These are phyloP conservation scores for Zopfia rhizophila DNA, from an alignment of 2,329 filamentous ascomycete species.

Conservation along the genomic window DNA sequence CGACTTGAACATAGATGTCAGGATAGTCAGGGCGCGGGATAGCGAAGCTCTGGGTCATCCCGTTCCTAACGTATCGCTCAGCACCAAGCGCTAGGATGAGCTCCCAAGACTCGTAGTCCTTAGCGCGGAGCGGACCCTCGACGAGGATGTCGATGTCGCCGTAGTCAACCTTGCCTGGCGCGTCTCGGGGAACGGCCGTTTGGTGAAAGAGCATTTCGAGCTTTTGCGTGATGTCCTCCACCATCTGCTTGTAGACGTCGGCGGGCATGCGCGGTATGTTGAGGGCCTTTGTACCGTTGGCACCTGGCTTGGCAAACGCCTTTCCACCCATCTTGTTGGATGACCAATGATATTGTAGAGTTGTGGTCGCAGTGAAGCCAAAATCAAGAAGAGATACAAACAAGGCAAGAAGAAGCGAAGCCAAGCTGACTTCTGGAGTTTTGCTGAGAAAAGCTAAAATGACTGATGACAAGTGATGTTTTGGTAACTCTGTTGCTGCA, in stretches of 20 bases:
- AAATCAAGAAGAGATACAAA: too few species aligned
- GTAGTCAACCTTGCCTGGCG: constrained; percentile 72
- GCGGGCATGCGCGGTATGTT: constrained; percentile 73
- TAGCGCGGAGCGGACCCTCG: constrained; percentile 46
- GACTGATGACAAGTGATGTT: too few species aligned
- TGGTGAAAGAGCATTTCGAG: constrained; percentile 64
- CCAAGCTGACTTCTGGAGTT: too few species aligned
- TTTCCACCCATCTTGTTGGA: constrained; percentile 74
- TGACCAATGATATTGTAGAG: too few species aligned
- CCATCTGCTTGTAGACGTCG: constrained; percentile 65
- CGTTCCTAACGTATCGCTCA: constrained; percentile 29
- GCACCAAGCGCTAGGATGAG: constrained; percentile 66
- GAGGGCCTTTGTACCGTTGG: constrained; percentile 56
- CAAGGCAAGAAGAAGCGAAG: too few species aligned
- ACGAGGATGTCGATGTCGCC: constrained; percentile 81
- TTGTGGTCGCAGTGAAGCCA: too few species aligned
- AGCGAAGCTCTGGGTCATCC: constrained; percentile 58
- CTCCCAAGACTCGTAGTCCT: too few species aligned
- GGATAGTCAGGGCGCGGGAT: constrained; percentile 53
- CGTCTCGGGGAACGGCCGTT: constrained; percentile 72
- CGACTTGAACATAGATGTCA: constrained; percentile 71
- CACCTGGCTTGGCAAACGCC: constrained; percentile 62
- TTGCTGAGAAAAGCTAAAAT: too few species aligned
- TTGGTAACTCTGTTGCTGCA: too few species aligned
- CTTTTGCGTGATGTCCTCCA: constrained; percentile 56